Evolutionary conservation across 768 basidiomycete species (phyloP).

Genomic region (Pleurotus pulmonarius): DNA sequence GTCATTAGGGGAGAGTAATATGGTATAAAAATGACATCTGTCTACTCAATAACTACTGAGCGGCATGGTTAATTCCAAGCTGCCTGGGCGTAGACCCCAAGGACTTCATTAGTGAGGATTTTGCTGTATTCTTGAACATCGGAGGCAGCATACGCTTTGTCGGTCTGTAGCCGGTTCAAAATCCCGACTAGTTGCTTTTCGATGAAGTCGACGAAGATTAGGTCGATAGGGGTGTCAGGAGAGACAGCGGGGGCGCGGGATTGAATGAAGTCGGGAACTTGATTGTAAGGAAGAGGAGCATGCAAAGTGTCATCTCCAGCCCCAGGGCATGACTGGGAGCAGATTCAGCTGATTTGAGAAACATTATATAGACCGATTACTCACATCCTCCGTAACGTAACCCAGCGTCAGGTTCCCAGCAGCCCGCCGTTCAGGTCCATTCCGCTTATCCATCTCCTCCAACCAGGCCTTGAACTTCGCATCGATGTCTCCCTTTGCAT

Average conservation of each 20-base stretch:
- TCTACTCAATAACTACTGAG: neutral
- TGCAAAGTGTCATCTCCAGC: slow-evolving; percentile 73
- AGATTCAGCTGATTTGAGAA: neutral
- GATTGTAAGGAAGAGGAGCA: slow-evolving; percentile 51
- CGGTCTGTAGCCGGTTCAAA: slow-evolving; percentile 51
- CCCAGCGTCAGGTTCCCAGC: slow-evolving; percentile 52
- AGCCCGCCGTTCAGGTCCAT: slow-evolving; percentile 34
- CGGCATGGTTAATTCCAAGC: slow-evolving; percentile 32
- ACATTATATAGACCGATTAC: slow-evolving; percentile 13
- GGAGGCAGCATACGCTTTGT: slow-evolving; percentile 40
- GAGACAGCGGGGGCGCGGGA: slow-evolving; percentile 49
- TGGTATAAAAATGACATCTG: too few species aligned
- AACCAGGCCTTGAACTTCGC: slow-evolving; percentile 52
- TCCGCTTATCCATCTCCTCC: slow-evolving; percentile 44
- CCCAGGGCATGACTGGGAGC: slow-evolving; percentile 57
- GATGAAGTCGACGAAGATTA: slow-evolving; percentile 76
- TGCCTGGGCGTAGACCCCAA: slow-evolving; percentile 55
- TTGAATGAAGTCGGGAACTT: slow-evolving; percentile 54
- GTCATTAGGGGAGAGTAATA: too few species aligned
- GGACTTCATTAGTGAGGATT: slow-evolving; percentile 44
- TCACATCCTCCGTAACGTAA: slow-evolving; percentile 69
- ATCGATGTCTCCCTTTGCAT: slow-evolving; percentile 47
- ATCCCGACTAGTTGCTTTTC: slow-evolving; percentile 43
- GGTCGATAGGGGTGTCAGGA: slow-evolving; percentile 52
- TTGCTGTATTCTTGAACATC: slow-evolving; percentile 55